These are phyloP conservation scores for Taxillus chinensis DNA, from an alignment of 164 flowering plant genomes.

Conservation along the genomic window DNA sequence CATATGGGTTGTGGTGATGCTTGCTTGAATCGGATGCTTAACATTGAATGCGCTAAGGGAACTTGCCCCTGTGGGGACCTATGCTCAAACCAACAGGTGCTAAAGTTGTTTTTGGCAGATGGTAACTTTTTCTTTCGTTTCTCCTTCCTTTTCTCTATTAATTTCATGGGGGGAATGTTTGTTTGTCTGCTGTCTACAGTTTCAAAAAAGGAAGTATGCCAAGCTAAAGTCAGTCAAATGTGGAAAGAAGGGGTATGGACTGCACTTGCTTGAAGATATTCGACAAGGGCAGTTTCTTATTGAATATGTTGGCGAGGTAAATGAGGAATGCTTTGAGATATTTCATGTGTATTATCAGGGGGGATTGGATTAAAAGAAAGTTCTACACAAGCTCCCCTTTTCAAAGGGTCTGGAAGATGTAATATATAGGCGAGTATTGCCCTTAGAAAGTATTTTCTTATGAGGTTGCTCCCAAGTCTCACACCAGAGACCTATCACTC, in stretches of 20 bases:
- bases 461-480: too few relatives aligned
- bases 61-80: constrained; percentile 93
- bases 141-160: not conserved
- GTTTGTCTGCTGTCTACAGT: constrained; percentile 40
- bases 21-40: constrained; percentile 91
- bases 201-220: constrained; percentile 78
- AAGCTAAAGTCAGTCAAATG: constrained; percentile 46
- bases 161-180: not conserved
- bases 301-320: constrained; percentile 99
- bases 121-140: not conserved
- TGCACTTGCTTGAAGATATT: constrained; percentile 58
- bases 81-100: constrained; percentile 94
- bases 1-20: constrained; percentile 74
- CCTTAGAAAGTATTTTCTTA: too few relatives aligned
- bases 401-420: too few relatives aligned
- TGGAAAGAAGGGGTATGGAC: constrained; percentile 92
- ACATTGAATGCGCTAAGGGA: constrained; percentile 85
- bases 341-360: not conserved
- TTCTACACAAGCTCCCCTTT: too few relatives aligned
- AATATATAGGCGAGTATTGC: too few relatives aligned
- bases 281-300: constrained; percentile 73
- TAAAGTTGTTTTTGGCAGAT: constrained; percentile 2
- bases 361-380: not conserved
- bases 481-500: too few relatives aligned
- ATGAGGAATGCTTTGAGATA: not conserved